A percentile compares a stretch with the other conserved stretches of the same genome.
These are phyloP conservation scores for Phylloporus scabripes DNA, from an alignment of 768 basidiomycete genomes.

Conservation along the genomic window DNA sequence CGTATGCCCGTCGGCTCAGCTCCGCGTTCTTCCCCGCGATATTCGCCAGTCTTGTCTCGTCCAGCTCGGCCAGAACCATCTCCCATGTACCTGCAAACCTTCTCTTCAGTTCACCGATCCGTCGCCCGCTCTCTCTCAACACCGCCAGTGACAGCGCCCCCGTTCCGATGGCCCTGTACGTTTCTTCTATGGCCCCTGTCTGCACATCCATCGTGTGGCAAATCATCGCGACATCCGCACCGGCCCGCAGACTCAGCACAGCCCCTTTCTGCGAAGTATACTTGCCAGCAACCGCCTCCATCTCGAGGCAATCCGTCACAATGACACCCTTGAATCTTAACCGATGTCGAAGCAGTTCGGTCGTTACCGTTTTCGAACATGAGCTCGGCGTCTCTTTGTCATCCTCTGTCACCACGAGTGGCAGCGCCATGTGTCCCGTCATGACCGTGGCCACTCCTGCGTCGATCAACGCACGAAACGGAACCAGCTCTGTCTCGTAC, in stretches of 20 bases:
- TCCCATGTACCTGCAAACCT: conserved; percentile 46
- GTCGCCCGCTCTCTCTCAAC: conserved; percentile 38
- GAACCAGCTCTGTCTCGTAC: conserved; percentile 46
- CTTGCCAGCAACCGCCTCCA: conserved; percentile 59
- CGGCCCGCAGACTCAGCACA: conserved; percentile 51
- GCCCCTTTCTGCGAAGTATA: conserved; percentile 39
- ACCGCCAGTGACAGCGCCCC: conserved; percentile 38
- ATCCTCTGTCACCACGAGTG: conserved; percentile 41
- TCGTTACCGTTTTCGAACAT: conserved; percentile 49
- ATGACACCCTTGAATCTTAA: conserved; percentile 54
- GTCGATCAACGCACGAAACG: conserved; percentile 47
- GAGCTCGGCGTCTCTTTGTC: conserved; percentile 51
- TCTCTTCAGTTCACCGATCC: conserved; percentile 48
- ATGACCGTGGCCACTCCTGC: conserved; percentile 51
- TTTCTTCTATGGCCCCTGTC: conserved; percentile 45
- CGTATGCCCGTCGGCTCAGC: conserved; percentile 47
- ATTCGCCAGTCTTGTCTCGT: conserved; percentile 18
- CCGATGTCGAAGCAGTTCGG: conserved; percentile 44
- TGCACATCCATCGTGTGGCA: conserved; percentile 59
- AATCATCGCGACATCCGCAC: conserved; percentile 71
- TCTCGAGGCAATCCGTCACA: conserved; percentile 73
- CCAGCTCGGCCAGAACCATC: conserved; percentile 27
- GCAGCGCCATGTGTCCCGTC: conserved; percentile 72
- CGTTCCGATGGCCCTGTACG: conserved; percentile 44
- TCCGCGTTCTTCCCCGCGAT: conserved; percentile 36